Conservation (phyloP, 345 rosid species). For the Citrus australasica region DNA sequence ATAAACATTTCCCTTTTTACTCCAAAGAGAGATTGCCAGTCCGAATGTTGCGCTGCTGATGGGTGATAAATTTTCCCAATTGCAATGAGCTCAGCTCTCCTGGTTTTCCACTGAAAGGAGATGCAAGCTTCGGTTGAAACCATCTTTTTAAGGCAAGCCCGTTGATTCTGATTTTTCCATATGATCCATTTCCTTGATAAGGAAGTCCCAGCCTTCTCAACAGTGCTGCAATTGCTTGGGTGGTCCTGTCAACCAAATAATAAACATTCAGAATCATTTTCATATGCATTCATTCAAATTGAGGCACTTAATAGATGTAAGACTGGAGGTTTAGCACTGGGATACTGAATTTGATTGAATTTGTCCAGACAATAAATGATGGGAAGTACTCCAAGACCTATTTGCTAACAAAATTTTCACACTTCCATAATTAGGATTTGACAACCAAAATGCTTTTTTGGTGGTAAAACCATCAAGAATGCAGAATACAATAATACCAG, state of each 20-base stretch:
- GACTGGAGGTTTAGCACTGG: neutral
- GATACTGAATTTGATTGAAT: neutral
- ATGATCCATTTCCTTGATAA: slow-evolving; percentile 74
- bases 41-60: slow-evolving; percentile 80
- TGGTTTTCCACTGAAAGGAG: slow-evolving; percentile 62
- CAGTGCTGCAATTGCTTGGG: slow-evolving; percentile 59
- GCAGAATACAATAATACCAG: neutral
- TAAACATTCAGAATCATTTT: neutral
- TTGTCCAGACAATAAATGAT: neutral
- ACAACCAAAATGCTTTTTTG: neutral
- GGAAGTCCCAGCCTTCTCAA: slow-evolving; percentile 70
- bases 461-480: neutral
- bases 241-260: slow-evolving; percentile 45
- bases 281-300: neutral
- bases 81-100: slow-evolving; percentile 49
- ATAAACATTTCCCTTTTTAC: slow-evolving; percentile 14
- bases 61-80: slow-evolving; percentile 59
- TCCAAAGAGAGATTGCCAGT: slow-evolving; percentile 60
- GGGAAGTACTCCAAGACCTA: neutral
- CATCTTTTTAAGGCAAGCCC: slow-evolving; percentile 76
- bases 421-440: neutral
- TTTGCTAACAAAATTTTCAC: neutral
- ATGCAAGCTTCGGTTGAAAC: slow-evolving; percentile 75
- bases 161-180: slow-evolving; percentile 62
- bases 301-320: neutral